Evolutionary conservation across 352 stramenopile species (phyloP).

Genomic region (Elongisporangium prolatum): DNA sequence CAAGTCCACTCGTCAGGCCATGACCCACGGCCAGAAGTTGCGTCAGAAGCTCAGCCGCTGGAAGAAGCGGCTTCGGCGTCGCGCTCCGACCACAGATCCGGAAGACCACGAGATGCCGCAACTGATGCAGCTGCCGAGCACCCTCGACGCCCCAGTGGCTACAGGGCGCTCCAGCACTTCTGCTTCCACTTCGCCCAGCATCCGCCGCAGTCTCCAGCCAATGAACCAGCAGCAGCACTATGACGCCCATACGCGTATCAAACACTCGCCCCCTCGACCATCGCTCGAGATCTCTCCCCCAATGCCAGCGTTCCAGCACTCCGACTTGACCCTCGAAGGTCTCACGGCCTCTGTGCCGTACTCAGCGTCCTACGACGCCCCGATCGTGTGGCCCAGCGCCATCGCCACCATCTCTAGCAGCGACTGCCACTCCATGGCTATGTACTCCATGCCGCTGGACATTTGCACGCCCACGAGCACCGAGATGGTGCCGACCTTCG

Average conservation of each 20-base stretch:
- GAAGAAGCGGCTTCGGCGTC: conserved; percentile 24
- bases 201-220: background rate
- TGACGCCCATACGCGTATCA: background rate
- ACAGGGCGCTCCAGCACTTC: background rate
- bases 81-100: background rate
- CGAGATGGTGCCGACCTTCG: background rate
- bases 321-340: background rate
- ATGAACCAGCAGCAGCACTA: background rate
- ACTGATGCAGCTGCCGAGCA: background rate
- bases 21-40: conserved; percentile 49
- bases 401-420: background rate
- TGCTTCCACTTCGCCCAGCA: background rate
- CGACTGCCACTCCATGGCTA: background rate
- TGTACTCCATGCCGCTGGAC: background rate
- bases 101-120: background rate
- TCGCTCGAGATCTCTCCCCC: background rate
- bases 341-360: background rate
- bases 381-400: background rate
- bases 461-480: background rate
- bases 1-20: conserved; percentile 37
- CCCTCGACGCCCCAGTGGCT: background rate
- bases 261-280: background rate
- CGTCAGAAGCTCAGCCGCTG: conserved; percentile 45
- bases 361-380: background rate
- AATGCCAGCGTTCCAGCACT: background rate